A percentile compares a stretch with the other conserved stretches of the same genome.
Conservation (phyloP, 495 filamentous ascomycete species). For the Friedmanniomyces simplex region DNA sequence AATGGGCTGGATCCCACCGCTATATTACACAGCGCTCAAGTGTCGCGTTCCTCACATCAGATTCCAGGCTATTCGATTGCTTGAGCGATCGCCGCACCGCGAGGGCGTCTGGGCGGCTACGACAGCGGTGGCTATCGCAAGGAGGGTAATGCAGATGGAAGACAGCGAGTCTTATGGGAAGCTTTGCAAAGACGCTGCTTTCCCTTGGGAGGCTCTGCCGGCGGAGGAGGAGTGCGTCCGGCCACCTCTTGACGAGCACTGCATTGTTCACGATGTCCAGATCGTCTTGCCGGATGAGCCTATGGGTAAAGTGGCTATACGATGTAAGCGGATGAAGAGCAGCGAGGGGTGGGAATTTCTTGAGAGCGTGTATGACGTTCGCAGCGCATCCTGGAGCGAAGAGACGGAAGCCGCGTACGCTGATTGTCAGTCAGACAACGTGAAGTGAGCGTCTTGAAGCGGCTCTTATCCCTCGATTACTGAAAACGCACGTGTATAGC, state of each 20-base stretch:
- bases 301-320: not conserved
- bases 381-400: not conserved
- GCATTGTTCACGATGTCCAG: not conserved
- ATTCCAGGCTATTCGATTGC: conserved; percentile 34
- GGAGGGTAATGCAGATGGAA: conserved; percentile 33
- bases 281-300: not conserved
- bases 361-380: not conserved
- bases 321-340: not conserved
- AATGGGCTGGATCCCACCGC: conserved; percentile 40
- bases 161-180: conserved; percentile 19
- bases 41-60: conserved; percentile 43
- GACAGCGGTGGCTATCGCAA: conserved; percentile 22
- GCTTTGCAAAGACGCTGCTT: not conserved
- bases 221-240: not conserved
- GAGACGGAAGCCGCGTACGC: not conserved
- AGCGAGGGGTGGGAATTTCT: not conserved
- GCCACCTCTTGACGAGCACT: not conserved
- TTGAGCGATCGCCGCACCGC: conserved; percentile 34
- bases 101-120: conserved; percentile 42
- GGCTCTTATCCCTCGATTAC: no score
- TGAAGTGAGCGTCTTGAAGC: no score
- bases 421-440: no score
- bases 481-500: no score
- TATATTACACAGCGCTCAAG: conserved; percentile 46
- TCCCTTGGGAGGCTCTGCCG: not conserved